Evolutionary conservation across 306 rosid species (phyloP).

Genomic region (Fagus sylvatica): DNA sequence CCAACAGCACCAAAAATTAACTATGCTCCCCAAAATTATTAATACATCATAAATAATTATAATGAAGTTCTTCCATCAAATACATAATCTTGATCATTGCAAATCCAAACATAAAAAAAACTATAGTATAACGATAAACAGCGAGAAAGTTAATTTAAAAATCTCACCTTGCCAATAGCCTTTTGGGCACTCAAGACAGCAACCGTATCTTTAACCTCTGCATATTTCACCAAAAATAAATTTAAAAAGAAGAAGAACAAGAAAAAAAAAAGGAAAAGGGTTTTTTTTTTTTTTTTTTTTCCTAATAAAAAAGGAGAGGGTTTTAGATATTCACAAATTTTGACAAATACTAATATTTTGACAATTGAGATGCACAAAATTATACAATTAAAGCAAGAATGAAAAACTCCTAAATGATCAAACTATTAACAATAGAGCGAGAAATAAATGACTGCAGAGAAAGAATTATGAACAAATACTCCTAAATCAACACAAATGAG

Average conservation of each 20-base stretch:
- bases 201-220: conserved; percentile 68
- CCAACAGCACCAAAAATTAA: background rate
- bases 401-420: background rate
- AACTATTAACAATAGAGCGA: background rate
- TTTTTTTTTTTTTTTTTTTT: no score
- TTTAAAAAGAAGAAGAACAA: background rate
- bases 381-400: background rate
- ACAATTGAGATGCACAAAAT: background rate
- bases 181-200: conserved; percentile 64
- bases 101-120: background rate
- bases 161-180: conserved; percentile 62
- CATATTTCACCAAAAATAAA: conserved; percentile 18
- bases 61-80: background rate
- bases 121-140: background rate
- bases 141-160: background rate
- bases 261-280: background rate
- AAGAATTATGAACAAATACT: no score
- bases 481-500: background rate
- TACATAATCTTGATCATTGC: background rate
- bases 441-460: no score
- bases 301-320: background rate
- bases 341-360: background rate
- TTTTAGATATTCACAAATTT: background rate
- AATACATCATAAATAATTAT: background rate
- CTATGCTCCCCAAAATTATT: background rate